These are phyloP conservation scores for Reutealis trisperma DNA, from an alignment of 345 rosid species.

Conservation along the genomic window DNA sequence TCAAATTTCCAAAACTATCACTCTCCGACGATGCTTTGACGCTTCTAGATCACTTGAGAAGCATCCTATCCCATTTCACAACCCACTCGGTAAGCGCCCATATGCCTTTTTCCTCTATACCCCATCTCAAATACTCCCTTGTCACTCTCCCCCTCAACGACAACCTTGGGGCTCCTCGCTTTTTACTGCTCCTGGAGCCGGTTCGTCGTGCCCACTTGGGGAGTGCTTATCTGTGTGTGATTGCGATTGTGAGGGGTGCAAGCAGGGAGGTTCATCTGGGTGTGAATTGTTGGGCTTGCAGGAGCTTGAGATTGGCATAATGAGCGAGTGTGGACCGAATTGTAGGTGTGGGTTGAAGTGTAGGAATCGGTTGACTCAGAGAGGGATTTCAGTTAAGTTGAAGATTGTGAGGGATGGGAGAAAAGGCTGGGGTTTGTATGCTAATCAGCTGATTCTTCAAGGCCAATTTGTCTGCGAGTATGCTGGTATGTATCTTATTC, in stretches of 20 bases:
- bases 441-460: conserved; percentile 60
- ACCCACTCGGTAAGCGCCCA: conserved; percentile 26
- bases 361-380: conserved; percentile 59
- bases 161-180: conserved; percentile 57
- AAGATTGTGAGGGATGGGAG: conserved; percentile 59
- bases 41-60: conserved; percentile 65
- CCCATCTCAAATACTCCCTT: conserved; percentile 54
- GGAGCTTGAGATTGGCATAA: conserved; percentile 37
- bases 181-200: neutral
- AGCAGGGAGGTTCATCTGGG: conserved; percentile 29
- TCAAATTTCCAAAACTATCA: conserved; percentile 40
- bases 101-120: conserved; percentile 72
- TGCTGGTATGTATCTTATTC: conserved; percentile 49
- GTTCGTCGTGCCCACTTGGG: neutral
- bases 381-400: conserved; percentile 57
- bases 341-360: conserved; percentile 66
- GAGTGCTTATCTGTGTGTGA: conserved; percentile 36
- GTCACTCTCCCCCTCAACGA: conserved; percentile 29
- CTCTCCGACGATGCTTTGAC: conserved; percentile 56
- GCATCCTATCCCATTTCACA: conserved; percentile 53
- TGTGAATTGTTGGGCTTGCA: conserved; percentile 39
- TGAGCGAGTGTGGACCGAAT: conserved; percentile 66
- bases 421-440: conserved; percentile 83
- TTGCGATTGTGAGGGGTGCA: conserved; percentile 44
- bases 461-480: conserved; percentile 86